These are phyloP conservation scores for bread wheat (Triticum aestivum) DNA, from an alignment of 176 grass and related monocot genomes.

Conservation along the genomic window DNA sequence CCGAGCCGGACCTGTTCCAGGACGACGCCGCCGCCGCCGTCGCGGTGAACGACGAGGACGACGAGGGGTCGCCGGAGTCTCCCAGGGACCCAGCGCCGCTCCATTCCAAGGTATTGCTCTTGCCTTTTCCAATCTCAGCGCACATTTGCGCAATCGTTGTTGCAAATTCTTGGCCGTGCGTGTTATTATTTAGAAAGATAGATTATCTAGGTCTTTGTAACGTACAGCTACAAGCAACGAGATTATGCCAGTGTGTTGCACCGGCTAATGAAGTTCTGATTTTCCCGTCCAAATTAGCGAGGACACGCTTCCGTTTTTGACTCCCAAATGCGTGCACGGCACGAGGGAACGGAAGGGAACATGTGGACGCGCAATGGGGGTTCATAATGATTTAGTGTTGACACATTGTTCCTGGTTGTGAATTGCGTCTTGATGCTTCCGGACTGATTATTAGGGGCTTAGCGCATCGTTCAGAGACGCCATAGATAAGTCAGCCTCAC, in stretches of 20 bases:
- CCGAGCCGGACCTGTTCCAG: constrained; percentile 46
- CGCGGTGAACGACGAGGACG: neutral
- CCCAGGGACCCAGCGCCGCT: constrained; percentile 24
- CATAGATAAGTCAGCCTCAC: neutral
- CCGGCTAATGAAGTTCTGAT: neutral
- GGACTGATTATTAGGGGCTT: neutral
- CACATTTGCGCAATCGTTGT: neutral
- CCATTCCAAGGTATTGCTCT: constrained; percentile 41
- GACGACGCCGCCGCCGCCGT: constrained; percentile 26
- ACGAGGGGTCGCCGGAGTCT: constrained; percentile 4
- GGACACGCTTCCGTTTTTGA: neutral
- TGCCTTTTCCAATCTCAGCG: neutral
- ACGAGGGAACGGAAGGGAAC: neutral
- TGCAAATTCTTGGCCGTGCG: neutral
- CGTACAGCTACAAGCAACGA: neutral
- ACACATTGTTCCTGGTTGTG: neutral
- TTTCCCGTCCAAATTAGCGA: neutral
- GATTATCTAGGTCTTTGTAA: neutral
- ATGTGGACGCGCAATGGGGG: too few species aligned
- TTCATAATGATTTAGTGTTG: too few species aligned
- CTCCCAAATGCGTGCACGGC: neutral
- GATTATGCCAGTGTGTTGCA: neutral
- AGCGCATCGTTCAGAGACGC: neutral
- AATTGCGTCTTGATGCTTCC: neutral
- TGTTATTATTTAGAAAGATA: neutral